Evolutionary conservation across 2,329 filamentous ascomycete species (phyloP), one percentile per base, ranked within the genome.

Genomic region (Aschersonia sp.): DNA sequence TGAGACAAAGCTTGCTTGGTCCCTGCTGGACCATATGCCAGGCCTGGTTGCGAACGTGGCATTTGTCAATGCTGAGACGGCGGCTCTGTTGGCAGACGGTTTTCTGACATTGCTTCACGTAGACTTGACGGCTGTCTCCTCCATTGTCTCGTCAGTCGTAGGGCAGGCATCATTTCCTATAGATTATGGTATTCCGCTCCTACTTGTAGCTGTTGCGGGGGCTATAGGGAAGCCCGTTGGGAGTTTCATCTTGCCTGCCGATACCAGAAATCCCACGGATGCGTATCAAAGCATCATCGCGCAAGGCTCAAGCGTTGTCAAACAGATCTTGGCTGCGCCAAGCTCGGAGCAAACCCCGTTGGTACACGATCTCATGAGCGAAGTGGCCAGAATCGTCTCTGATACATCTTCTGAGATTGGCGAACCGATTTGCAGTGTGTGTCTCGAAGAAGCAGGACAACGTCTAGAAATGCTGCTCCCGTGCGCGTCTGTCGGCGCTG

Each of bases 171-270:
- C 56, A 11, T 42, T 50, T 2, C 45, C 48, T 1, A 14, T 48
- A 6, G 32, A 50, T 7, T 47, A 51, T 2, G 32, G 53, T 5
- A 47, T 59, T 3, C 56, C 57, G 5, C 37, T 57, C 2, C 46
- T 59, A 10, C 49, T 59, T 43, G 55, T 56, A 30, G 57, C 56
- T 11, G 44, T 58, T 33, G 52, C 55, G 6, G 44, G 46, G 6
- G 52, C 49, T 22, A 39, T 57, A 6, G 54, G 54, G 2, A 48
- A 48, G 40, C 39, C 43, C 4, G 30, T 52, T 11, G 44, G 52
- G 11, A 42, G 14, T n/a, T 10, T 22, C 14, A 45, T 33, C 10
- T 41, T 51, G 4, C 39, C 42, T 4, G 45, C 29, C 4, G 11
- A 44, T 7, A 10, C 47, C 5, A 49, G 35, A 53, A 32, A 42